Evolutionary conservation across 129 eudicot genomes (phyloP), one percentile per base, ranked within the genome.

Genomic region (Centella asiatica): DNA sequence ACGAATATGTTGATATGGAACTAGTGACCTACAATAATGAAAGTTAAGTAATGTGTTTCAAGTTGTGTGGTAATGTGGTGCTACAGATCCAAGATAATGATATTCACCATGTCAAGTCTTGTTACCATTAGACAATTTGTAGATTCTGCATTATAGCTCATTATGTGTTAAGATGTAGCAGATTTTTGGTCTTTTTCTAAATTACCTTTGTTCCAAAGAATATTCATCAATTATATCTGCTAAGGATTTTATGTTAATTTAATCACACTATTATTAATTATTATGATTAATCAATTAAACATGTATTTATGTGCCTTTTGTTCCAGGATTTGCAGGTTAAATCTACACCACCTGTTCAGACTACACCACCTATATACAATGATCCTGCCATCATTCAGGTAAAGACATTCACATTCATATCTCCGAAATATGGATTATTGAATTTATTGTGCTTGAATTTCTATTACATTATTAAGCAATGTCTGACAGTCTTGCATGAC

Each of bases 331-430:
- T 83, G 44, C 90, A 83, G 62, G 90, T 83, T 69, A 83, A 83
- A 73, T 76, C 85, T 52, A 76, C 85, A 27, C 83, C 77, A 58
- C 90, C 83, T 64, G 76, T 53, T 47, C 85, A 73, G 29, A 58
- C 78, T 17, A 37, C 83, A 52, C 56, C 78, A 60, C 40, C 76
- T 55, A 64, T 83, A 59, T 72, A 73, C 74, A 79, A 70, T 65
- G 90, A 83, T 71, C 90, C 90, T 24, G 85, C 86, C 36, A 83
- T 79, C 44, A 83, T 79, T 14, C 83, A 83, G 90, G 90, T 83
- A 74, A 60, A 56, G 22, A 22, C 17, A 68, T 42, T 42, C 14
- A 42, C 47, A 17, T 45, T 47, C n/a, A 1, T 46, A 28, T 25
- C 19, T 45, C 31, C 57, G 28, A n/a, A n/a, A 15, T 15, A 45